Base-by-base conservation (phyloP, 805 yeast genomes). In the Sporopachydermia quercuum region DNA sequence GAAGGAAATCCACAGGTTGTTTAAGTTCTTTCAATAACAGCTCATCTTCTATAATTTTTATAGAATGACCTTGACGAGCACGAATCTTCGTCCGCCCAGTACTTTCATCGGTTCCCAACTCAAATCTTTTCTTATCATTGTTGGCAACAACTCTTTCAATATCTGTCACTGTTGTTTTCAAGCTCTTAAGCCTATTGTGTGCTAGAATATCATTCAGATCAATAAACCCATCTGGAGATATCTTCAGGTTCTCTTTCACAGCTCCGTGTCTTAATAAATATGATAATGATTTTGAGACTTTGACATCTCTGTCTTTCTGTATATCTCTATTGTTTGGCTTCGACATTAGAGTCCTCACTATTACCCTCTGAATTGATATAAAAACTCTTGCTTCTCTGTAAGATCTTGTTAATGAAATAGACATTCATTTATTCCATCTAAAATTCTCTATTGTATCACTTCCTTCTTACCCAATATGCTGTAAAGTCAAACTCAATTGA, bases 61-160 rank as follows among this genome's bases (percentile, higher is more conserved):
- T 59, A 0, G 94, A 76, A 56, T 91, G 98, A 3, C 98, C 98
- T 57, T 91, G 98, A 39, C 78, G 78, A 3, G 98, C 97, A 53
- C 96, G 74, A n/a, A 89, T 72, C 27, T 37, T 45, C 50, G 52
- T 47, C 6, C 39, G 40, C n/a, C 34, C 19, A 40, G 44, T 5
- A 48, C 48, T 3, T 40, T 41, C 6, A 11, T 46, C 47, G 2
- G 4, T 39, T 37, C 56, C 60, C 8, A 86, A 44, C 27, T 68
- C 66, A 57, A 77, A 89, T 40, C 98, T 56, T 48, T 77, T 66
- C 58, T 89, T 89, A 40, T 68, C 75, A 49, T 87, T 82, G 4
- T 55, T 61, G 0, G 55, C 64, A 1, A 86, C 95, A 1, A 85
- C 67, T 15, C 71, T 50, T 35, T 61, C 49, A 3, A 91, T 52